Evolutionary conservation across 805 yeast genomes (phyloP).

Genomic region (Cyberlindnera amylophila): DNA sequence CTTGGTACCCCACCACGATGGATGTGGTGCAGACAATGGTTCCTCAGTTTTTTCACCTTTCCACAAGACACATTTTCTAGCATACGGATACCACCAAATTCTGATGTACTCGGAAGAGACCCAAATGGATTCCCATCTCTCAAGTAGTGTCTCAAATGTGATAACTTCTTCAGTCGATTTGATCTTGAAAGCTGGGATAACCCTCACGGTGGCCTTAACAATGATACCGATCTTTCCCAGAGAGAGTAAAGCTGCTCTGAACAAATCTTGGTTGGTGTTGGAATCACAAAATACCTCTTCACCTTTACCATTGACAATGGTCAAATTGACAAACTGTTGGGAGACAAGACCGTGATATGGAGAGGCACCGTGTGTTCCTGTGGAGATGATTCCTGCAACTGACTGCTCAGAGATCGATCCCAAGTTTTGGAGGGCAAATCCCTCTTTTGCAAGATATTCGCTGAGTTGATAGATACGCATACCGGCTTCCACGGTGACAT

Average conservation of each 20-base stretch:
- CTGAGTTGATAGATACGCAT: slow-evolving; percentile 73
- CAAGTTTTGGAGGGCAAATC: slow-evolving; percentile 81
- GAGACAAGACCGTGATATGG: slow-evolving; percentile 89
- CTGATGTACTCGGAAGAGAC: slow-evolving; percentile 85
- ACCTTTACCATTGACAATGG: slow-evolving; percentile 74
- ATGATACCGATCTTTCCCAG: slow-evolving; percentile 91
- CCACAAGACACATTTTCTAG: slow-evolving; percentile 84
- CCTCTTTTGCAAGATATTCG: slow-evolving; percentile 54
- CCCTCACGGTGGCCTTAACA: slow-evolving; percentile 77
- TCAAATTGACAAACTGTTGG: slow-evolving; percentile 78
- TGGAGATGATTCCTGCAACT: slow-evolving; percentile 90
- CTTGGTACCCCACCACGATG: slow-evolving; percentile 81
- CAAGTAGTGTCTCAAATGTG: slow-evolving; percentile 66
- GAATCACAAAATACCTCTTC: slow-evolving; percentile 47
- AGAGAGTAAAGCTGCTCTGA: slow-evolving; percentile 79
- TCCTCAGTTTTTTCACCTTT: slow-evolving; percentile 76
- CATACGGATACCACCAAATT: slow-evolving; percentile 97
- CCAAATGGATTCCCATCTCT: slow-evolving; percentile 78
- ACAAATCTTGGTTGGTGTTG: slow-evolving; percentile 62
- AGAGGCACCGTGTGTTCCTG: slow-evolving; percentile 96
- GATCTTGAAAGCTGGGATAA: slow-evolving; percentile 79
- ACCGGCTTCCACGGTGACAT: slow-evolving; percentile 94
- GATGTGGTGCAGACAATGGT: slow-evolving; percentile 57
- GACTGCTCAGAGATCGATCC: slow-evolving; percentile 95
- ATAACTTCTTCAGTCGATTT: slow-evolving; percentile 80